Conservation (phyloP, 2,329 filamentous ascomycete species). For the Lecanoromycetidae sp. region DNA sequence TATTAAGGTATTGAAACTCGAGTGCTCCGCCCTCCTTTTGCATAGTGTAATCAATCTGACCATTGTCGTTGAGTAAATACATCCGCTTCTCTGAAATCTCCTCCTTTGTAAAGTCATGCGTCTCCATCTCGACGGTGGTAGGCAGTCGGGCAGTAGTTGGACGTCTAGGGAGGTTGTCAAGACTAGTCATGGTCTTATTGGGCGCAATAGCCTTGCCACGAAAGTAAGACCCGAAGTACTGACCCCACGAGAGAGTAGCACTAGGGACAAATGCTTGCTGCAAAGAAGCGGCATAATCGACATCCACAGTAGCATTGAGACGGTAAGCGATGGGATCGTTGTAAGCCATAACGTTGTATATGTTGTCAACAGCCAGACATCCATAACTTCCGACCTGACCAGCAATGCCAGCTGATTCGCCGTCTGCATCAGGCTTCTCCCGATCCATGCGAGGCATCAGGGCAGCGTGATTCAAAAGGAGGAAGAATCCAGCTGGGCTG, state of each 20-base stretch:
- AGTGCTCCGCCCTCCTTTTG: conserved; percentile 75
- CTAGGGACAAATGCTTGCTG: conserved; percentile 70
- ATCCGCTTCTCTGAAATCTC: conserved; percentile 86
- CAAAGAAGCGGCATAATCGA: conserved; percentile 61
- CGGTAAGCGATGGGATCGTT: conserved; percentile 79
- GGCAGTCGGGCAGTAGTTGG: conserved; percentile 47
- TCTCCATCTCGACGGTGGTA: conserved; percentile 77
- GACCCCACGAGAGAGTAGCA: conserved; percentile 52
- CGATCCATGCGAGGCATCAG: conserved; percentile 67
- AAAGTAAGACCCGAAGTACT: conserved; percentile 51
- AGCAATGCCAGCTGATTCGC: conserved; percentile 55
- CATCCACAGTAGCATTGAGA: conserved; percentile 81
- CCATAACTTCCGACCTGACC: conserved; percentile 72
- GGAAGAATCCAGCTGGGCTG: conserved; percentile 83
- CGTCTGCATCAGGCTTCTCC: conserved; percentile 61
- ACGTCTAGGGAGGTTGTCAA: conserved; percentile 47
- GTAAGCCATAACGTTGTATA: conserved; percentile 82
- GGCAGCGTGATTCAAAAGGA: conserved; percentile 63
- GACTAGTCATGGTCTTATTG: conserved; percentile 48
- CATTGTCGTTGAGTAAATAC: conserved; percentile 84
- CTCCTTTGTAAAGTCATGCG: conserved; percentile 86
- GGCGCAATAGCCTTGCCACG: conserved; percentile 45
- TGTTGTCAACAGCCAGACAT: conserved; percentile 84
- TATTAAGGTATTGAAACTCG: conserved; percentile 93
- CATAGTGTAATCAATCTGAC: conserved; percentile 87